These are phyloP conservation scores for Globisporangium canariense DNA, from an alignment of 352 stramenopile genomes.

Conservation along the genomic window DNA sequence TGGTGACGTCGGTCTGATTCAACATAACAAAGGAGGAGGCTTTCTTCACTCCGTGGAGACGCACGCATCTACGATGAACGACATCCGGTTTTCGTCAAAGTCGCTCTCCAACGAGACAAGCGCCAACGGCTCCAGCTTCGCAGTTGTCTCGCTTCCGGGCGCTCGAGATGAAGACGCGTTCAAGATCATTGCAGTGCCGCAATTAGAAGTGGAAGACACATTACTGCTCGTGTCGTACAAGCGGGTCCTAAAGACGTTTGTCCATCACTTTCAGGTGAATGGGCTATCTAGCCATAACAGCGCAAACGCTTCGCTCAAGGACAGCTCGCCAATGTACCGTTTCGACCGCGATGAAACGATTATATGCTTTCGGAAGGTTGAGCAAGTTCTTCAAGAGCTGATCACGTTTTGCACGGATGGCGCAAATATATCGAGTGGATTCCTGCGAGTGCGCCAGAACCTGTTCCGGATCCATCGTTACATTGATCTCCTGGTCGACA, in stretches of 20 bases:
- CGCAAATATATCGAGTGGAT: constrained; percentile 20
- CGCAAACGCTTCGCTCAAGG: constrained; percentile 11
- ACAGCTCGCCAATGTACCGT: constrained; percentile 2
- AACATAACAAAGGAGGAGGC: constrained; percentile 41
- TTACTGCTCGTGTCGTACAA: constrained; percentile 66
- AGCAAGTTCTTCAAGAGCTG: constrained; percentile 45
- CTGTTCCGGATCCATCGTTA: constrained; percentile 59
- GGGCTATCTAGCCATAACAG: neutral
- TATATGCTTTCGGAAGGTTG: constrained; percentile 29
- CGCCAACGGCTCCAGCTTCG: constrained; percentile 30
- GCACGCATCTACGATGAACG: constrained; percentile 56
- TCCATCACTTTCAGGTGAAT: constrained; percentile 29
- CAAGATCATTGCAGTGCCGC: constrained; percentile 44
- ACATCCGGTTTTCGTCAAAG: constrained; percentile 62
- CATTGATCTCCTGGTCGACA: constrained; percentile 57
- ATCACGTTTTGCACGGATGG: constrained; percentile 41
- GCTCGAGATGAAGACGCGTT: constrained; percentile 71
- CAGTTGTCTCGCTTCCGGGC: constrained; percentile 42
- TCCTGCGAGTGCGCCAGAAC: constrained; percentile 38
- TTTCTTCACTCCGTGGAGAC: constrained; percentile 72
- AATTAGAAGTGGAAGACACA: constrained; percentile 51
- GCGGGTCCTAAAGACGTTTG: constrained; percentile 31
- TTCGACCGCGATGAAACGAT: constrained; percentile 39
- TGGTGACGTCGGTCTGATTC: constrained; percentile 53
- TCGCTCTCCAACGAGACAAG: constrained; percentile 29